Base-by-base conservation (phyloP, 2,329 filamentous ascomycete genomes). In the Arthroderma sp. region DNA sequence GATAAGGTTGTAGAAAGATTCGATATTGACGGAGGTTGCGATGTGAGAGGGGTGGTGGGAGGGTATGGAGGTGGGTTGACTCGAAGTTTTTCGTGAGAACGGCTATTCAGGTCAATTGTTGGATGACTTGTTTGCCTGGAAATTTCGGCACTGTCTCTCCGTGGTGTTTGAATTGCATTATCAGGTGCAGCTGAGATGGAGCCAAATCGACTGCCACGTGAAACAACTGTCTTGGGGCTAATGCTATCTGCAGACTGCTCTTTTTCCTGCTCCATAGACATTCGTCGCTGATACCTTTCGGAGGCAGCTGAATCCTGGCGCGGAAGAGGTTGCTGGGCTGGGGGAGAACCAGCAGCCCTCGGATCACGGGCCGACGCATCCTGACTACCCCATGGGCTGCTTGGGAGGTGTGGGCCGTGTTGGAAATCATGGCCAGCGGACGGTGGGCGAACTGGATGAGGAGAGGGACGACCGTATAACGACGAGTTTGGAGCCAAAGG, bases 221-320 rank as follows among this genome's bases (percentile, higher is more conserved):
- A 47, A 40, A 58, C 49, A 41, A 59, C 60, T 32, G 83, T 86
- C 64, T 85, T 87, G 29, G 85, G 85, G 59, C 83, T 89, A 42
- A 89, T 77, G 56, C 83, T 88, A 43, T 82, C 61, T 58, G 80
- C 85, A 41, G 74, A 70, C 49, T 84, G 83, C 55, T 81, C 75
- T 45, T 39, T 39, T 27, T 85, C 81, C 50, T 72, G 72, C 40
- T 72, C 70, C 37, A 73, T 72, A 47, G 72, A 67, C 37, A 65
- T 60, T 38, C 53, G 53, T 8, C 53, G 55, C 28, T 57, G 49
- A 10, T 53, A 52, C 7, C 53, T 53, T 27, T 63, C 61, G 5
- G 52, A 49, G 4, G 56, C 51, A 9, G 55, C 55, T 11, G 56
- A 56, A 62, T 68, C 72, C 70, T 57, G 74, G 62, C 60, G 55